Percentiles rank a stretch among this genome's conserved stretches.
Evolutionary conservation across 345 rosid genomes (phyloP).

Genomic region (Citrus unshiu): DNA sequence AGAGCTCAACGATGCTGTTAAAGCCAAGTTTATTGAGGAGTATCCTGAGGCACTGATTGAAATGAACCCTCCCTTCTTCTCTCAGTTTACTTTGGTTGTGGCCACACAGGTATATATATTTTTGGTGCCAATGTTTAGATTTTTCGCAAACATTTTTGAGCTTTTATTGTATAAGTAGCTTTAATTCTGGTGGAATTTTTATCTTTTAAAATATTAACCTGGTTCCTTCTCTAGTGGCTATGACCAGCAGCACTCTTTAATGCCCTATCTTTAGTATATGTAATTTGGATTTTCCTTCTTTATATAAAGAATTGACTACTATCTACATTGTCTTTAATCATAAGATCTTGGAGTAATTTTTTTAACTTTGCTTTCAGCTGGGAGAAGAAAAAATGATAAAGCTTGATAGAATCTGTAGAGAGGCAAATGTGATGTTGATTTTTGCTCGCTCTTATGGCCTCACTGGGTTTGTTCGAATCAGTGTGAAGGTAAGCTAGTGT

Average conservation of each 20-base stretch:
- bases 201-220: background rate
- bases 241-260: background rate
- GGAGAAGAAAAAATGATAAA: constrained; percentile 78
- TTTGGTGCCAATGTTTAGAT: background rate
- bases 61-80: constrained; percentile 74
- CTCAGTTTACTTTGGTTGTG: constrained; percentile 81
- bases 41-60: constrained; percentile 64
- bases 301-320: background rate
- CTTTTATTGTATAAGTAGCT: background rate
- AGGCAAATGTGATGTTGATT: constrained; percentile 77
- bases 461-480: constrained; percentile 78
- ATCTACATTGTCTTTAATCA: background rate
- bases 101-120: constrained; percentile 80
- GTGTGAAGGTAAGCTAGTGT: constrained; percentile 65
- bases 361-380: constrained; percentile 49
- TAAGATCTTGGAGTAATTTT: constrained; percentile 14
- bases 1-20: constrained; percentile 95
- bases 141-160: background rate
- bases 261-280: constrained; percentile 4
- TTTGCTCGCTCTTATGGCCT: constrained; percentile 97
- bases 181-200: background rate
- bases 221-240: background rate
- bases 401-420: constrained; percentile 85
- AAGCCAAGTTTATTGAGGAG: constrained; percentile 97
- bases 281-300: background rate